These are phyloP conservation scores for Tripidium arundinaceum DNA, from an alignment of 202 grass and related monocot species.

Conservation along the genomic window DNA sequence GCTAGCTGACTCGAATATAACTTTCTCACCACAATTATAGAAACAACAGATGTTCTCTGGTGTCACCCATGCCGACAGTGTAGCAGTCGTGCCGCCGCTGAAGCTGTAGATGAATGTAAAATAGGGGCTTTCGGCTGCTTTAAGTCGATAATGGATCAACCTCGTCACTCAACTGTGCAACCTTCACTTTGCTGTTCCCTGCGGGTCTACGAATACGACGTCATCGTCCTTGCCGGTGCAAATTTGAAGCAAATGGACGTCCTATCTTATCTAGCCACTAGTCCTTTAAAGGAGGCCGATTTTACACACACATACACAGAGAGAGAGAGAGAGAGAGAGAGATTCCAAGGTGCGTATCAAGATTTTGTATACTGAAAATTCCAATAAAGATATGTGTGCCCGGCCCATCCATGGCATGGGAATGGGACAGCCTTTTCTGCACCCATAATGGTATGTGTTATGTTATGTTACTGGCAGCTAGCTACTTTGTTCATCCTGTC, in stretches of 20 bases:
- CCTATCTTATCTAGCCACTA: neutral
- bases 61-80: slow-evolving; percentile 5
- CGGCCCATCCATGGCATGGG: neutral
- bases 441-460: neutral
- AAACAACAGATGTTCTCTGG: neutral
- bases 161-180: slow-evolving; percentile 14
- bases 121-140: slow-evolving; percentile 2
- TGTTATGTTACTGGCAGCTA: neutral
- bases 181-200: neutral
- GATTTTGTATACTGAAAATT: neutral
- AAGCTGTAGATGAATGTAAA: neutral
- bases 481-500: neutral
- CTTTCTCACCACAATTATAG: neutral
- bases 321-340: neutral
- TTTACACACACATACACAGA: too few relatives aligned
- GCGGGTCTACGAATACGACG: neutral
- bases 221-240: neutral
- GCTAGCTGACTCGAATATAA: neutral
- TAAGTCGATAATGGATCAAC: neutral
- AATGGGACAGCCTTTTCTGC: neutral
- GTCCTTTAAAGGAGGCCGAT: neutral
- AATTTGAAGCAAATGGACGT: neutral
- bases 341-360: neutral
- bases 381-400: neutral
- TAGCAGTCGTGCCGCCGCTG: neutral